Conservation (phyloP, 257 asterid genomes). For the Lycium ferocissimum region DNA sequence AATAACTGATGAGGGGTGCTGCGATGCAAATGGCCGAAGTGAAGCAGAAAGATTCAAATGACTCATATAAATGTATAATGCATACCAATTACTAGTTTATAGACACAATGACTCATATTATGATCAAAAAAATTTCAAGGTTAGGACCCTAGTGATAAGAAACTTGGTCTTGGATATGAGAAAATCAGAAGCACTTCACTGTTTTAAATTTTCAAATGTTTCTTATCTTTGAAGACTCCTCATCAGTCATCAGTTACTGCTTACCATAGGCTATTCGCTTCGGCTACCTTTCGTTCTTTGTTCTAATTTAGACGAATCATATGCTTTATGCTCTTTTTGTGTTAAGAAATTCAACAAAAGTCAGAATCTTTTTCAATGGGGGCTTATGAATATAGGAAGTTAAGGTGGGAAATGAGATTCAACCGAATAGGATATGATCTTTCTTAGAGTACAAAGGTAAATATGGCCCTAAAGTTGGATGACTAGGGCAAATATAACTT, state of each 20-base stretch:
- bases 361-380: conserved; percentile 44
- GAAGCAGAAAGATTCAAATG: background rate
- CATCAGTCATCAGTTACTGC: background rate
- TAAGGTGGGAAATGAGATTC: no score
- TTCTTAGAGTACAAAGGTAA: no score
- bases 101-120: background rate
- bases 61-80: no score
- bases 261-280: background rate
- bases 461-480: no score
- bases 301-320: background rate
- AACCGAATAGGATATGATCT: no score
- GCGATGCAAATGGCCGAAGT: background rate
- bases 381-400: conserved; percentile 58
- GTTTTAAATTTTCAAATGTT: background rate
- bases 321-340: background rate
- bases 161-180: background rate
- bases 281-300: background rate
- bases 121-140: background rate
- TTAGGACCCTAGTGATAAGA: background rate
- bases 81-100: background rate
- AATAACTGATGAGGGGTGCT: no score
- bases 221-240: background rate
- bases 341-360: background rate
- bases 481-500: no score
- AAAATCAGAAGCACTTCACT: background rate